Evolutionary conservation across 176 grass and related monocot species (phyloP).

Genomic region (Elymus sibiricus): DNA sequence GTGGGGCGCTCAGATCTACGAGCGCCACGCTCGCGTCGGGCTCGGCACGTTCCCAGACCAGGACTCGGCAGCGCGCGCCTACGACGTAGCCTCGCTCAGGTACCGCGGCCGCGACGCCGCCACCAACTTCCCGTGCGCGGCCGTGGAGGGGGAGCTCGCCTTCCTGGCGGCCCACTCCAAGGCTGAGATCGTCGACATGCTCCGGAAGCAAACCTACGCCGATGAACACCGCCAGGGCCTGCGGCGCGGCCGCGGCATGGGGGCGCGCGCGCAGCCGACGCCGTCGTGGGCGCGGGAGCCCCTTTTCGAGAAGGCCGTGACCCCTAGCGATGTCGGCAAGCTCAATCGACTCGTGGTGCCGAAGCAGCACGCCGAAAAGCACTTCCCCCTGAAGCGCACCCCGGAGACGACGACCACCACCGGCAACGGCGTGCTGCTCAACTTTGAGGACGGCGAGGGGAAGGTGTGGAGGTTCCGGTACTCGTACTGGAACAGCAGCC

Average conservation of each 20-base stretch:
- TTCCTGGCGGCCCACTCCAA: conserved; percentile 81
- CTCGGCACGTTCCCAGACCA: conserved; percentile 85
- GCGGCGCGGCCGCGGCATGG: conserved; percentile 37
- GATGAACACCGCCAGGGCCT: conserved; percentile 81
- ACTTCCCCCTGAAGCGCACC: too few relatives aligned
- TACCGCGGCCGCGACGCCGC: conserved; percentile 81
- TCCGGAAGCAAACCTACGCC: conserved; percentile 85
- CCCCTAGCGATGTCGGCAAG: conserved; percentile 97
- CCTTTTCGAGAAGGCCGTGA: conserved; percentile 86
- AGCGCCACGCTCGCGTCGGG: conserved; percentile 90
- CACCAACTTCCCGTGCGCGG: conserved; percentile 53
- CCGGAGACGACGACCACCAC: too few relatives aligned
- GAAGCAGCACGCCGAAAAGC: too few relatives aligned
- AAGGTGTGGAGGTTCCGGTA: conserved; percentile 87
- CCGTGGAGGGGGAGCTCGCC: conserved; percentile 37
- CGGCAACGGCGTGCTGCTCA: conserved; percentile 70
- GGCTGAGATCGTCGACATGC: conserved; percentile 90
- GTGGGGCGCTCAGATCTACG: conserved; percentile 99
- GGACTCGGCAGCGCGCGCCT: conserved; percentile 51
- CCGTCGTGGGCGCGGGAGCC: conserved; percentile 46
- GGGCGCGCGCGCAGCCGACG: conserved; percentile 34
- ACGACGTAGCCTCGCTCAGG: conserved; percentile 82
- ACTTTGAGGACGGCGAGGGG: conserved; percentile 80
- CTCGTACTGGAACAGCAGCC: conserved; percentile 97
- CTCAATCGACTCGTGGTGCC: conserved; percentile 90